Base-by-base conservation (phyloP, 352 stramenopile species). In the Pythium plurisporium region DNA sequence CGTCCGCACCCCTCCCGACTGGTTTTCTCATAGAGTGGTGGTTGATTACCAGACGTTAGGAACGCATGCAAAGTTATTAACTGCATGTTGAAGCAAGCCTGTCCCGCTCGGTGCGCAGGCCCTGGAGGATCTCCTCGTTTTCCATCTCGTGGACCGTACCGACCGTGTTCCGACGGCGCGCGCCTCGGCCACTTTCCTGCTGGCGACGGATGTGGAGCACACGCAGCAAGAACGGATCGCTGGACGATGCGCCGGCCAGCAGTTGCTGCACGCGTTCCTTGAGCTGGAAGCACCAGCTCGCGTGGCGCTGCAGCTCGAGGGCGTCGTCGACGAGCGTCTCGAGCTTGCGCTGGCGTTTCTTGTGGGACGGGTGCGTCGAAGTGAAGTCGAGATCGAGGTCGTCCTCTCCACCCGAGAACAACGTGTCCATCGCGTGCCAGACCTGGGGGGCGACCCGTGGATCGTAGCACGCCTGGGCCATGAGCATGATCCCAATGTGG, bases 401-500 rank as follows among this genome's bases (percentile, higher is more conserved):
- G 8, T 62, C 69, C 6, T 69, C 69, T 37, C 57, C 57, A 31
- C 64, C 59, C 37, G 64, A 65, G 29, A 56, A 65, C 48, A 74
- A 73, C 34, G 61, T 63, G 1, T 54, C 62, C 50, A 83, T 85
- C 11, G 70, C 72, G 22, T 65, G 62, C 70, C 73, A 82, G 47
- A 81, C 62, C 14, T 67, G 60, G 20, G 70, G 70, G 1, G 76
- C 78, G 40, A 82, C 72, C 11, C 64, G 68, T 19, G 78, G 78
- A 40, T 89, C 78, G 63, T 89, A 89, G 64, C 78, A 89, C 37
- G 78, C 78, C 23, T 76, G 82, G 4, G 78, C 73, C 60, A 89
- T 80, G 40, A 89, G 65, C 78, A 89, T 89, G 53, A 89, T 72
- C 17, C 78, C 78, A 44, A 89, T 86, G 65, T 89, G 78, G 55